phyloP scores from a whole-genome alignment of 345 rosid genomes.

The Clausena lansium region DNA sequence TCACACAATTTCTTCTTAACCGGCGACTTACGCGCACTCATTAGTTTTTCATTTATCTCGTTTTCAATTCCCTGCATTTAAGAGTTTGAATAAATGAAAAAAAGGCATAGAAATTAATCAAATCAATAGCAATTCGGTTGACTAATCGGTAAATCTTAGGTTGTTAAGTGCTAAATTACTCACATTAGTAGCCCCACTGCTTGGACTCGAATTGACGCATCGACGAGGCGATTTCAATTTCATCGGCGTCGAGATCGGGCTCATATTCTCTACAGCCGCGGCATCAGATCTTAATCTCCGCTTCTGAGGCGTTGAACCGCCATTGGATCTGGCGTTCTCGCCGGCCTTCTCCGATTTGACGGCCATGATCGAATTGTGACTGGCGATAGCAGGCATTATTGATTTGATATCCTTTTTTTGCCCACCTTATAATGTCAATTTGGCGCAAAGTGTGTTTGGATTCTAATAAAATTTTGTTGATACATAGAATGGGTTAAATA shows the following conservation, averaged over 20 bases:
- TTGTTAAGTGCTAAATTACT: background rate
- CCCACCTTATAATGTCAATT: background rate
- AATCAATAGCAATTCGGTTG: background rate
- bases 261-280: background rate
- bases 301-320: constrained; percentile 43
- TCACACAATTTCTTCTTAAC: constrained; percentile 24
- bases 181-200: constrained; percentile 20
- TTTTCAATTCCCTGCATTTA: constrained; percentile 30
- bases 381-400: constrained; percentile 62
- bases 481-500: background rate
- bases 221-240: constrained; percentile 56
- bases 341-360: constrained; percentile 28
- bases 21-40: constrained; percentile 18
- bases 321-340: constrained; percentile 28
- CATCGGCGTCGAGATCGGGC: constrained; percentile 28
- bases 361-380: constrained; percentile 27
- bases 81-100: background rate
- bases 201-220: constrained; percentile 36
- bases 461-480: background rate
- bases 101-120: background rate
- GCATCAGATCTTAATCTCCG: constrained; percentile 54
- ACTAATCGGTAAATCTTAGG: background rate
- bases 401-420: background rate
- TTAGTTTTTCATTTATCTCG: constrained; percentile 16
- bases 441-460: constrained; percentile 2